phyloP scores from a whole-genome alignment of 78 protist genomes.

The Ministeria vibrans region DNA sequence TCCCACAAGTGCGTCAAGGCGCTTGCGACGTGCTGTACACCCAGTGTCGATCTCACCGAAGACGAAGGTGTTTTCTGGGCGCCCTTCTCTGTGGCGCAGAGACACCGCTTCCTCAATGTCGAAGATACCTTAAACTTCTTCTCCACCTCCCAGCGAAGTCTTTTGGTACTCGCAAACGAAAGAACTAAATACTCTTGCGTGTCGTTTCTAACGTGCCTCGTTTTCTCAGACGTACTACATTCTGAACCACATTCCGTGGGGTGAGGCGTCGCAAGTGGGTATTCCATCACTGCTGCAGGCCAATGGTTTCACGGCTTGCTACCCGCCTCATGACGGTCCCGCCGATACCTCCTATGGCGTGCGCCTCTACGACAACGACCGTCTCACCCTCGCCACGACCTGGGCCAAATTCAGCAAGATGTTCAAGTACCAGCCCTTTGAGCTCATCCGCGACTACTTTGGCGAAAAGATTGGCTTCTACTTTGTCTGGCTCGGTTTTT shows the following conservation, averaged over 20 bases:
- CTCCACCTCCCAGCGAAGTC: not conserved
- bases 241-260: not conserved
- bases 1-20: not conserved
- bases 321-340: conserved; percentile 4
- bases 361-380: not conserved
- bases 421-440: conserved; percentile 1
- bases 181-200: not conserved
- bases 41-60: not conserved
- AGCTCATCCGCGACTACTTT: conserved; percentile 1
- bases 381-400: not conserved
- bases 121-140: not conserved
- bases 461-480: conserved; percentile 10
- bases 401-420: not conserved
- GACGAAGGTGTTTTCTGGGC: not conserved
- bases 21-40: not conserved
- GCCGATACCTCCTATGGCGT: not conserved
- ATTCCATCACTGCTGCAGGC: not conserved
- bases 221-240: not conserved
- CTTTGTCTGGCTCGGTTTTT: conserved; percentile 15
- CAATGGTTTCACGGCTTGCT: not conserved
- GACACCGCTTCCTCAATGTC: not conserved
- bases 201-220: not conserved
- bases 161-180: too few relatives aligned
- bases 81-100: not conserved
- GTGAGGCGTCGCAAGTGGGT: not conserved